These are phyloP conservation scores for Takakia lepidozioides DNA, from an alignment of 225 moss, liverwort and hornwort species.

Conservation along the genomic window DNA sequence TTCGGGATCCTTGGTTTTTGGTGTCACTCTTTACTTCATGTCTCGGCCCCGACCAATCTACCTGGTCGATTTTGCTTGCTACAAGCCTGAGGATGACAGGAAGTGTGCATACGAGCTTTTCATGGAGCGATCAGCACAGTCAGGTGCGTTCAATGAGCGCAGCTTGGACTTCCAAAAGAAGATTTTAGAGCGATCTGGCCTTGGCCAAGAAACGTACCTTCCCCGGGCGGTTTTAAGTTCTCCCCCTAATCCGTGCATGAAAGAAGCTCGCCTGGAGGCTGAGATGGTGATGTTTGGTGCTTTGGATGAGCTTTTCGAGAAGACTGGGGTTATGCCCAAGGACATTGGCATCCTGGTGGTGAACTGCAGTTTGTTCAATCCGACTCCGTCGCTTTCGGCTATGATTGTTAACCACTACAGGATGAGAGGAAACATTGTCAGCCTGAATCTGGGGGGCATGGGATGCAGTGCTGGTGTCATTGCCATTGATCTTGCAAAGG, in stretches of 20 bases:
- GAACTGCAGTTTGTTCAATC: slow-evolving; percentile 79
- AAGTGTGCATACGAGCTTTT: slow-evolving; percentile 29
- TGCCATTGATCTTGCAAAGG: slow-evolving; percentile 67
- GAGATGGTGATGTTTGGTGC: slow-evolving; percentile 75
- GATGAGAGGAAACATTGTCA: slow-evolving; percentile 64
- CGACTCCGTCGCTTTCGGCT: slow-evolving; percentile 74
- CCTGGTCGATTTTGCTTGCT: slow-evolving; percentile 70
- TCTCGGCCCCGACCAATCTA: slow-evolving; percentile 52
- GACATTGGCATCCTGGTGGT: slow-evolving; percentile 63
- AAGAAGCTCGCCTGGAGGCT: slow-evolving; percentile 48
- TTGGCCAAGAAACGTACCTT: slow-evolving; percentile 66
- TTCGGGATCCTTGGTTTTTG: slow-evolving; percentile 53
- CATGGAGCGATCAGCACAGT: slow-evolving; percentile 13
- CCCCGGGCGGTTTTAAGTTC: slow-evolving; percentile 35
- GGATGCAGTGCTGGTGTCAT: slow-evolving; percentile 83
- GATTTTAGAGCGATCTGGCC: slow-evolving; percentile 55
- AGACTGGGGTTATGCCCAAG: slow-evolving; percentile 56
- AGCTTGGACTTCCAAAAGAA: slow-evolving; percentile 61
- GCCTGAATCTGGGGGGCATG: slow-evolving; percentile 70
- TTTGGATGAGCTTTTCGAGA: slow-evolving; percentile 72
- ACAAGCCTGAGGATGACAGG: slow-evolving; percentile 37
- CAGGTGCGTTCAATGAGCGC: slow-evolving; percentile 40
- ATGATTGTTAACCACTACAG: slow-evolving; percentile 90
- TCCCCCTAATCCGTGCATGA: slow-evolving; percentile 54
- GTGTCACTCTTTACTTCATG: slow-evolving; percentile 61